Conservation (phyloP, 116 monocot species). For the Phalaenopsis hybrid region DNA sequence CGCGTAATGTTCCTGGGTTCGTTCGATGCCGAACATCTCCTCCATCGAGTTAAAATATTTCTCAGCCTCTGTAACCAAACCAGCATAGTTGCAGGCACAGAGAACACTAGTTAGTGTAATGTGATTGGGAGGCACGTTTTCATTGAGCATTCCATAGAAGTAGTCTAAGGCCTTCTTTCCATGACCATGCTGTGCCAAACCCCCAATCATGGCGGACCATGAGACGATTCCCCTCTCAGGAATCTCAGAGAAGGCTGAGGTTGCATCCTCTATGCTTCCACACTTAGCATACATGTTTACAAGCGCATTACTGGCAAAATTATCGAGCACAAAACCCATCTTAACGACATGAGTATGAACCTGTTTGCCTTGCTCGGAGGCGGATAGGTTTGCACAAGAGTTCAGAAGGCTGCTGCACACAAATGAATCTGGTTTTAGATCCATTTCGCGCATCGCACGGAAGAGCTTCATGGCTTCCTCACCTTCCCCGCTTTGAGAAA, state of each 20-base stretch:
- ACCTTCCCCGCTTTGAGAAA: conserved; percentile 48
- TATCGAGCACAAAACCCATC: conserved; percentile 41
- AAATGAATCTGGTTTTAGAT: conserved; percentile 58
- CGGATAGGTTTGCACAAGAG: conserved; percentile 72
- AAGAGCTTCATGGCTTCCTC: conserved; percentile 74
- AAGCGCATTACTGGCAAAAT: conserved; percentile 65
- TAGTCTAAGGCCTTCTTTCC: conserved; percentile 58
- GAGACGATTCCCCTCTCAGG: conserved; percentile 53
- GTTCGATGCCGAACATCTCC: conserved; percentile 38
- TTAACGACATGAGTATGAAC: conserved; percentile 54
- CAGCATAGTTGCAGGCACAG: conserved; percentile 75
- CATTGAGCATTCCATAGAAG: conserved; percentile 55
- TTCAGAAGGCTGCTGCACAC: conserved; percentile 64
- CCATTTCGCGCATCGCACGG: conserved; percentile 30
- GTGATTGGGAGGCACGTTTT: conserved; percentile 53
- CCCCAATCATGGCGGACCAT: conserved; percentile 87
- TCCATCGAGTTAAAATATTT: conserved; percentile 52
- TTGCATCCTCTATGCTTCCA: conserved; percentile 63
- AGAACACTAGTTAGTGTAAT: conserved; percentile 73
- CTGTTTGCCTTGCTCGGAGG: conserved; percentile 78
- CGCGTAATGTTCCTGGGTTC: conserved; percentile 67
- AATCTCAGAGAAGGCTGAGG: conserved; percentile 44
- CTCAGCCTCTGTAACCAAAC: conserved; percentile 49
- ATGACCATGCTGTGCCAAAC: conserved; percentile 68
- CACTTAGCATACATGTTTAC: conserved; percentile 91